These are phyloP conservation scores for Geotrichum aggregatum DNA, from an alignment of 1,139 yeast genomes.

Conservation along the genomic window DNA sequence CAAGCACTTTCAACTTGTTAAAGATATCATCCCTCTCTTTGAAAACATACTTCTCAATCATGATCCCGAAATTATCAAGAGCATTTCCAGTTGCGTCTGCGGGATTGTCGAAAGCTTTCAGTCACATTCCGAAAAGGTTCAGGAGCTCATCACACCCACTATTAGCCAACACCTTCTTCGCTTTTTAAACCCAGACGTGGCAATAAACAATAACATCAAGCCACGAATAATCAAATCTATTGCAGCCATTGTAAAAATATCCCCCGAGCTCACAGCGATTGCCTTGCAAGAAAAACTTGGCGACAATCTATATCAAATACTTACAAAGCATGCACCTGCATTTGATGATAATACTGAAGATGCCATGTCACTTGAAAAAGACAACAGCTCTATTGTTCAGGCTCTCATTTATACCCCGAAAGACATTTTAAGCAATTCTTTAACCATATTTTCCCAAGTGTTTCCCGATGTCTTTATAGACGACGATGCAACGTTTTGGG, in stretches of 20 bases:
- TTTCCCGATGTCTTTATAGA: slow-evolving; percentile 38
- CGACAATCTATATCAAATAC: slow-evolving; percentile 35
- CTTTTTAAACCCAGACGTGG: slow-evolving; percentile 28
- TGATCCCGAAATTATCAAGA: slow-evolving; percentile 64
- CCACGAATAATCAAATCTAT: slow-evolving; percentile 36
- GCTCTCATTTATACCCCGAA: slow-evolving; percentile 73
- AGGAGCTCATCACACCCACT: slow-evolving; percentile 42
- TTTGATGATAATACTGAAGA: slow-evolving; percentile 27
- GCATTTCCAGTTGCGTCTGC: slow-evolving; percentile 64
- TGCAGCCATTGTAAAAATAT: slow-evolving; percentile 45
- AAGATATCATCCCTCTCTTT: slow-evolving; percentile 58
- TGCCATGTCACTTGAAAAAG: slow-evolving; percentile 25
- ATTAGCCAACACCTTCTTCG: slow-evolving; percentile 28
- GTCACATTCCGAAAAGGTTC: slow-evolving; percentile 45
- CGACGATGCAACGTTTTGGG: slow-evolving; percentile 26
- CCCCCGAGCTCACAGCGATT: slow-evolving; percentile 30
- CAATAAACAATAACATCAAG: slow-evolving; percentile 24
- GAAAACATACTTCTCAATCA: slow-evolving; percentile 58
- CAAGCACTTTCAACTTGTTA: slow-evolving; percentile 47
- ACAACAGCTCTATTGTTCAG: slow-evolving; percentile 50
- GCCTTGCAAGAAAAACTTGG: slow-evolving; percentile 33
- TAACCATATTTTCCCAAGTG: slow-evolving; percentile 55
- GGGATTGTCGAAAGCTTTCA: slow-evolving; percentile 56
- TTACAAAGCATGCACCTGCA: slow-evolving; percentile 36
- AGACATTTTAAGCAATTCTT: slow-evolving; percentile 53